Percentiles rank a stretch among this genome's conserved stretches.
phyloP scores from a whole-genome alignment of 192 early-diverging fungal genomes.

The Coemansia sp. region DNA sequence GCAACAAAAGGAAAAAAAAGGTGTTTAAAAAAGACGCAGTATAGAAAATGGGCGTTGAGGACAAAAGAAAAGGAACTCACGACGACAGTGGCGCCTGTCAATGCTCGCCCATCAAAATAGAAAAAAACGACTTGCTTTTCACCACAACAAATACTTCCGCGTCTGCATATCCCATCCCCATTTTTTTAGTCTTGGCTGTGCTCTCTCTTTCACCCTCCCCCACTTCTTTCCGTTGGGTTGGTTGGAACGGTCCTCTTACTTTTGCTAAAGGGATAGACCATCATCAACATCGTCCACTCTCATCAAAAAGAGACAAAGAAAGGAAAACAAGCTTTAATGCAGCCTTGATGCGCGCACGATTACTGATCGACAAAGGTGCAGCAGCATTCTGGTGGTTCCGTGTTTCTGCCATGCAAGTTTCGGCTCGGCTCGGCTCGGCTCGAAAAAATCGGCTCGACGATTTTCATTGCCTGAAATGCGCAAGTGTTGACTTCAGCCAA shows the following conservation, averaged over 20 bases:
- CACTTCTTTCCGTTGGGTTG: no score
- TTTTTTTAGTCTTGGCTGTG: not conserved
- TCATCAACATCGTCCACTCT: not conserved
- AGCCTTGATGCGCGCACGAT: not conserved
- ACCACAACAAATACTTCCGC: conserved; percentile 2
- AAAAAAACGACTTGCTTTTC: not conserved
- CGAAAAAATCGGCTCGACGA: no score
- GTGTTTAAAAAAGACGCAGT: conserved; percentile 18
- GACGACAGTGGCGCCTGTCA: not conserved
- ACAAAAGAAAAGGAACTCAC: conserved; percentile 1
- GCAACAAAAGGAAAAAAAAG: conserved; percentile 5
- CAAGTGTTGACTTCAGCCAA: no score
- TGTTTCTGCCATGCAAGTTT: not conserved
- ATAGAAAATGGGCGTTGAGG: conserved; percentile 11
- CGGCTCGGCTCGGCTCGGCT: not conserved
- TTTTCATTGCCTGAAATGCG: no score
- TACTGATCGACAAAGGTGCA: not conserved
- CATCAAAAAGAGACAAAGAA: not conserved
- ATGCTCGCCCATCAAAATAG: conserved; percentile 11
- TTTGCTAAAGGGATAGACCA: not conserved
- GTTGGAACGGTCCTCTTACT: not conserved
- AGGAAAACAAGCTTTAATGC: not conserved
- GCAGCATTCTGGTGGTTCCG: not conserved
- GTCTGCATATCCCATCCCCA: not conserved
- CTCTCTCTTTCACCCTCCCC: not conserved